phyloP scores from a whole-genome alignment of 208 protist species.

The Herpetomonas samuelpessoai region DNA sequence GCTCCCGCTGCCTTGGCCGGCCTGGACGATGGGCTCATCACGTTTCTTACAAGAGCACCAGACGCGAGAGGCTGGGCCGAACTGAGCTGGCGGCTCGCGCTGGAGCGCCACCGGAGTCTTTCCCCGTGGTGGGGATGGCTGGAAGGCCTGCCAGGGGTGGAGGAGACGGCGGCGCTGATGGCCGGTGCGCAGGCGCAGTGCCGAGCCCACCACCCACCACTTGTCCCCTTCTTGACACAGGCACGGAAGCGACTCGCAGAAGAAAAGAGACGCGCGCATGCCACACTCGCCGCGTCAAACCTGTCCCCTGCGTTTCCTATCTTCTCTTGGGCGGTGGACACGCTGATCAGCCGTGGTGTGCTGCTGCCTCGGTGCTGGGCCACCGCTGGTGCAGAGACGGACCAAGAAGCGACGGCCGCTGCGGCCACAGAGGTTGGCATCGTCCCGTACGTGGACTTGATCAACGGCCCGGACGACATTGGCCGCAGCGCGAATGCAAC shows the following conservation, averaged over 20 bases:
- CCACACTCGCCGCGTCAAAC: slow-evolving; percentile 32
- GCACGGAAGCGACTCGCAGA: slow-evolving; percentile 32
- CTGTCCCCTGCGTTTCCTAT: slow-evolving; percentile 32
- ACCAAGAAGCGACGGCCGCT: not conserved
- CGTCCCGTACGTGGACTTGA: slow-evolving; percentile 73
- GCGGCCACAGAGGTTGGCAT: slow-evolving; percentile 58
- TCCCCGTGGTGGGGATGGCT: slow-evolving; percentile 87
- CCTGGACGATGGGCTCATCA: slow-evolving; percentile 50
- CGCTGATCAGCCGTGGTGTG: slow-evolving; percentile 61
- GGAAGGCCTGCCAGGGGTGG: slow-evolving; percentile 41
- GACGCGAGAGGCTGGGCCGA: slow-evolving; percentile 48
- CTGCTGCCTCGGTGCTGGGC: slow-evolving; percentile 63
- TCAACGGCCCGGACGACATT: slow-evolving; percentile 55
- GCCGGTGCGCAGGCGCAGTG: slow-evolving; percentile 50
- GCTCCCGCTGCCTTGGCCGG: not conserved
- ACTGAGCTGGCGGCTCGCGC: slow-evolving; percentile 69
- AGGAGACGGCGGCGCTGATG: slow-evolving; percentile 31
- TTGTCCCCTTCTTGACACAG: slow-evolving; percentile 55
- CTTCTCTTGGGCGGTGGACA: slow-evolving; percentile 59
- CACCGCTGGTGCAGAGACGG: not conserved
- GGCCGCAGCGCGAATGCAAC: slow-evolving; percentile 48
- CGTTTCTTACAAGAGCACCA: slow-evolving; percentile 39
- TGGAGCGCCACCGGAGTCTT: slow-evolving; percentile 73
- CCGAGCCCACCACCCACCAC: slow-evolving; percentile 51
- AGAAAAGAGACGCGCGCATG: slow-evolving; percentile 43